A percentile compares a stretch with the other conserved stretches of the same genome.
phyloP scores from a whole-genome alignment of 2,329 filamentous ascomycete species.

The Rutstroemia sydowiana region DNA sequence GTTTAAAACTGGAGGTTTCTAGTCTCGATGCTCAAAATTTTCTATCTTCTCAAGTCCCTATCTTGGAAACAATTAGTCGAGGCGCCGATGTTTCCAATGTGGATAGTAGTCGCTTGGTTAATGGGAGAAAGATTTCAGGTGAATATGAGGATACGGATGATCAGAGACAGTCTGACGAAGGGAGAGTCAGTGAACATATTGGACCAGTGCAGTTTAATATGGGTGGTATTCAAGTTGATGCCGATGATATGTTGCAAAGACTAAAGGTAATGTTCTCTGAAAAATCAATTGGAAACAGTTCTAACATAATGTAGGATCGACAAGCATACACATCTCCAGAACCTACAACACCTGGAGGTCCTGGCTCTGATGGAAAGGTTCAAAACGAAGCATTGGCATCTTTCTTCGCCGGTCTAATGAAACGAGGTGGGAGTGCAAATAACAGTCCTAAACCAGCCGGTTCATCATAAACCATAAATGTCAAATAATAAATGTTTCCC shows the following conservation, averaged over 20 bases:
- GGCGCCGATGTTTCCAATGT: slow-evolving; percentile 42
- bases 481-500: too few species aligned
- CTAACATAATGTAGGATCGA: slow-evolving; percentile 25
- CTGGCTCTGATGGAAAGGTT: slow-evolving; percentile 36
- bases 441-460: slow-evolving; percentile 27
- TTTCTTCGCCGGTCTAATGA: slow-evolving; percentile 53
- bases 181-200: slow-evolving; percentile 58
- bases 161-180: slow-evolving; percentile 18
- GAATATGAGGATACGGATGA: slow-evolving; percentile 20
- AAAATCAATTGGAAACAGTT: neutral
- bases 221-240: slow-evolving; percentile 92
- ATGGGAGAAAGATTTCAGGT: slow-evolving; percentile 18
- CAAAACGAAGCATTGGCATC: slow-evolving; percentile 52
- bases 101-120: slow-evolving; percentile 21
- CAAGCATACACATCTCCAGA: slow-evolving; percentile 29
- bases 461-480: slow-evolving; percentile 15
- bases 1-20: slow-evolving; percentile 44
- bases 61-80: slow-evolving; percentile 58
- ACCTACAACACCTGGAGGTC: slow-evolving; percentile 24
- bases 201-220: slow-evolving; percentile 97
- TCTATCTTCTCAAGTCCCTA: slow-evolving; percentile 64
- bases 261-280: slow-evolving; percentile 55
- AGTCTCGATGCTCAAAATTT: slow-evolving; percentile 74
- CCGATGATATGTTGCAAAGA: slow-evolving; percentile 84
- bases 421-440: slow-evolving; percentile 35